These are phyloP conservation scores for Cunninghamia lanceolata DNA, from an alignment of 75 land plant genomes.

Conservation along the genomic window DNA sequence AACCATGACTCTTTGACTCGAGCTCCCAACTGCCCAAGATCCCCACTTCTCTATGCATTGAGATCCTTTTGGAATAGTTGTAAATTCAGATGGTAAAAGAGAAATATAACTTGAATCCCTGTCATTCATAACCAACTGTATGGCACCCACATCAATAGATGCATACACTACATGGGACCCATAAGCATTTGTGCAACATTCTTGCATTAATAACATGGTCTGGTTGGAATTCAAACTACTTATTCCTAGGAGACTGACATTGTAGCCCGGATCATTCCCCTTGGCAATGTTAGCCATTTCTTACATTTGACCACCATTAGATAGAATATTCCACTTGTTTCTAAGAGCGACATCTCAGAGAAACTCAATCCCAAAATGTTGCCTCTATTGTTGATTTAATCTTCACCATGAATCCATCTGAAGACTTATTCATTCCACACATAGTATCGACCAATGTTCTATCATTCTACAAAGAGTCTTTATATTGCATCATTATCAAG, in stretches of 20 bases:
- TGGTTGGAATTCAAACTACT: slow-evolving; percentile 27
- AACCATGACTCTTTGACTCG: no score
- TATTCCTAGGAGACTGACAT: slow-evolving; percentile 72
- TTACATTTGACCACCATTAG: no score
- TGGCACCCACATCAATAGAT: slow-evolving; percentile 71
- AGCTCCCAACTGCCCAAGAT: background rate
- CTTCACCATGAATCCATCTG: no score
- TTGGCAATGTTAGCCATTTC: slow-evolving; percentile 93
- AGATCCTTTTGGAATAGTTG: slow-evolving; percentile 66
- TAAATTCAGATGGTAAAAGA: slow-evolving; percentile 75
- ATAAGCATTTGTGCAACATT: slow-evolving; percentile 20
- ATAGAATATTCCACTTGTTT: slow-evolving; percentile 83
- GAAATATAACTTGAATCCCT: slow-evolving; percentile 73
- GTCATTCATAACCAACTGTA: slow-evolving; percentile 74
- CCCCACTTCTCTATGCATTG: slow-evolving; percentile 5
- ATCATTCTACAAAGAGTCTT: slow-evolving; percentile 43
- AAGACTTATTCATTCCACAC: no score
- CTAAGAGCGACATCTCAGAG: slow-evolving; percentile 19
- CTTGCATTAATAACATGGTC: slow-evolving; percentile 26
- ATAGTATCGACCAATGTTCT: no score
- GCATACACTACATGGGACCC: slow-evolving; percentile 36
- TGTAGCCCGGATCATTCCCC: slow-evolving; percentile 77
- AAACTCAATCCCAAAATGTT: no score
- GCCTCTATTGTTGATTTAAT: no score
- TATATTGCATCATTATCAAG: slow-evolving; percentile 31